Base-by-base conservation (phyloP, 805 yeast species). In the Sugiyamaella boreocaroliniensis region DNA sequence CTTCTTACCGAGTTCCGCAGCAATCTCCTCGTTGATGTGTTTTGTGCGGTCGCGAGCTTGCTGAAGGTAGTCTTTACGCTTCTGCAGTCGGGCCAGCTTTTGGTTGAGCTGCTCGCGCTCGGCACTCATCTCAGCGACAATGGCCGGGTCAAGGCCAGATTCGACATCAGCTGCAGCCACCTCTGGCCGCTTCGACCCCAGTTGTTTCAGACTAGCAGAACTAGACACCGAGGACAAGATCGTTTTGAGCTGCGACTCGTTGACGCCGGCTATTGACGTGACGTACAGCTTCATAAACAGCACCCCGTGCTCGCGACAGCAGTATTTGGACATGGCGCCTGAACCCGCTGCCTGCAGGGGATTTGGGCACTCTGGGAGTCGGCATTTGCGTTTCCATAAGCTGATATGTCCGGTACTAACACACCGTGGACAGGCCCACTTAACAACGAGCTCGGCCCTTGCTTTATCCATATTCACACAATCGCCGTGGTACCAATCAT, bases 401-500 rank as follows among this genome's bases (percentile, higher is more conserved):
- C 92, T 80, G 29, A 58, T 37, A 3, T 46, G 37, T 26, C 60
- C 60, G 43, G 52, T 50, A 2, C 32, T 32, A 18, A 15, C 29
- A 66, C 97, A 89, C 53, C 81, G 80, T 9, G 85, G 84, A 63
- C 97, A 89, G 64, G 72, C 85, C 63, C 77, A 89, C 51, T 77
- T 76, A 46, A 78, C 74, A 10, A 89, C 82, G 48, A 89, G 70
- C 41, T 76, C 73, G 53, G 78, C 75, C 61, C 76, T 77, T 50
- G 72, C 68, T 8, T 64, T 65, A 49, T 81, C 75, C 40, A 89
- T 64, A 49, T 75, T 76, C 76, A 89, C 79, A 65, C 97, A 90
- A 45, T 70, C 71, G 67, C 89, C 87, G 68, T 90, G 97, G 64
- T 77, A 90, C 97, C 97, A 90, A 54, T 88, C 96, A 62, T 89